Conservation (phyloP, 495 filamentous ascomycete species). For the Annulohypoxylon nitens region DNA sequence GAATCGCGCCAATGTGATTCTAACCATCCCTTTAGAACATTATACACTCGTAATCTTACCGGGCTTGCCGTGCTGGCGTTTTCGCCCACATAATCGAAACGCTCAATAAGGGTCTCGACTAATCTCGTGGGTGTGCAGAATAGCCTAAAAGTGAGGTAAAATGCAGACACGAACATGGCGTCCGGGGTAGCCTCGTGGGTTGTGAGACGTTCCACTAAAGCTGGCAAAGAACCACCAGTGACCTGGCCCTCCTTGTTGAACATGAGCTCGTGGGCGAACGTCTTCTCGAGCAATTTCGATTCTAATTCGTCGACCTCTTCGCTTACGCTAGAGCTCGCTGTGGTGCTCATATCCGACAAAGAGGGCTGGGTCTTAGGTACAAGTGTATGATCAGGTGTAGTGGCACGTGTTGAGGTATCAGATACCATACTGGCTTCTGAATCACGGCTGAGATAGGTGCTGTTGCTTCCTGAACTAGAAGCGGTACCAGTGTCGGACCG, state of each 20-base stretch:
- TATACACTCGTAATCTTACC: constrained; percentile 92
- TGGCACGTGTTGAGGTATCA: constrained; percentile 87
- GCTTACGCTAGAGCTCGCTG: constrained; percentile 70
- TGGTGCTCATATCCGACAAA: constrained; percentile 68
- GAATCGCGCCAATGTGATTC: constrained; percentile 95
- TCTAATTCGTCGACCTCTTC: constrained; percentile 84
- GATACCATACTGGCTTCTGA: constrained; percentile 87
- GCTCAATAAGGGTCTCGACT: constrained; percentile 83
- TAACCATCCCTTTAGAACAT: constrained; percentile 96
- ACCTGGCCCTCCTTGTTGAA: constrained; percentile 96
- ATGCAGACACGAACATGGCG: constrained; percentile 90
- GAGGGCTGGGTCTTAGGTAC: constrained; percentile 62
- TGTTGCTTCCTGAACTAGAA: constrained; percentile 69
- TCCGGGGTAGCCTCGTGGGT: constrained; percentile 94
- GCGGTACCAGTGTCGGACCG: constrained; percentile 64
- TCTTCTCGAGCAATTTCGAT: constrained; percentile 84
- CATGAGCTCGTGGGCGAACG: constrained; percentile 88
- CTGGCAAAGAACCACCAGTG: constrained; percentile 90
- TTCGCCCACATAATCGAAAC: constrained; percentile 92
- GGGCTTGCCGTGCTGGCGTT: constrained; percentile 77
- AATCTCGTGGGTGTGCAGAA: constrained; percentile 88
- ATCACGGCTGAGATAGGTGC: constrained; percentile 82
- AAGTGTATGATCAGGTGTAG: constrained; percentile 78
- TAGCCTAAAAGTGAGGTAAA: constrained; percentile 96
- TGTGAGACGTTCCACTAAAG: constrained; percentile 92